These are phyloP conservation scores for Albugo laibachii DNA, from an alignment of 352 stramenopile species.

Conservation along the genomic window DNA sequence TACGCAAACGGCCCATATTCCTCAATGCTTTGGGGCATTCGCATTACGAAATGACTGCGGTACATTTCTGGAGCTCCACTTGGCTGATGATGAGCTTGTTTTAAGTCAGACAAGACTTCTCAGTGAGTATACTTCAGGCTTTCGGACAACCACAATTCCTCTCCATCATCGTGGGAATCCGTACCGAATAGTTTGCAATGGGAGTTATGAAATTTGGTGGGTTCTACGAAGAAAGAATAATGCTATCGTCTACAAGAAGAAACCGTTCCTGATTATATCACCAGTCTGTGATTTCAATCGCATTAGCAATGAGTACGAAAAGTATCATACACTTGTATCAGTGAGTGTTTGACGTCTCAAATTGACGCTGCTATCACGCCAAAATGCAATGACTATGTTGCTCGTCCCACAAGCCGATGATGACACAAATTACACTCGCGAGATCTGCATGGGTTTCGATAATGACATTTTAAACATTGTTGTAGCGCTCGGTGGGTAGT, in stretches of 20 bases:
- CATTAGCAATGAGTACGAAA: slow-evolving; percentile 57
- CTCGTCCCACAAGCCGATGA: no score
- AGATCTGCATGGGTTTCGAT: slow-evolving; percentile 5
- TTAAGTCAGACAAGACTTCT: slow-evolving; percentile 49
- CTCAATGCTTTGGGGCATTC: slow-evolving; percentile 43
- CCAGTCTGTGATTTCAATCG: slow-evolving; percentile 67
- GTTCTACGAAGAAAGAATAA: slow-evolving; percentile 63
- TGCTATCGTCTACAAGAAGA: slow-evolving; percentile 68
- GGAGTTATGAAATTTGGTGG: slow-evolving; percentile 77
- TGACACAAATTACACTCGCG: slow-evolving; percentile 25
- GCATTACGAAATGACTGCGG: slow-evolving; percentile 61
- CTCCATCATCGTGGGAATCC: slow-evolving; percentile 47
- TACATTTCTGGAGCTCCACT: slow-evolving; percentile 69
- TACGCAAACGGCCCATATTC: slow-evolving; percentile 63
- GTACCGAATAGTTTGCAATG: slow-evolving; percentile 36
- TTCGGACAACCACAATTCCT: slow-evolving; percentile 50
- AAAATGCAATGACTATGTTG: no score
- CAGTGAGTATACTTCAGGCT: slow-evolving; percentile 47
- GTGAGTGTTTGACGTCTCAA: neutral
- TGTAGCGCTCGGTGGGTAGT: slow-evolving; percentile 24
- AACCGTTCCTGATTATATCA: slow-evolving; percentile 32
- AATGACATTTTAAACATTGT: slow-evolving; percentile 41
- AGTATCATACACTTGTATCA: slow-evolving; percentile 9
- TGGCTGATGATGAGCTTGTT: slow-evolving; percentile 23
- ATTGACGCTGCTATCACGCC: no score